Evolutionary conservation across 1,284 basidiomycete genomes (phyloP).

Genomic region (Trichosporon sp.): DNA sequence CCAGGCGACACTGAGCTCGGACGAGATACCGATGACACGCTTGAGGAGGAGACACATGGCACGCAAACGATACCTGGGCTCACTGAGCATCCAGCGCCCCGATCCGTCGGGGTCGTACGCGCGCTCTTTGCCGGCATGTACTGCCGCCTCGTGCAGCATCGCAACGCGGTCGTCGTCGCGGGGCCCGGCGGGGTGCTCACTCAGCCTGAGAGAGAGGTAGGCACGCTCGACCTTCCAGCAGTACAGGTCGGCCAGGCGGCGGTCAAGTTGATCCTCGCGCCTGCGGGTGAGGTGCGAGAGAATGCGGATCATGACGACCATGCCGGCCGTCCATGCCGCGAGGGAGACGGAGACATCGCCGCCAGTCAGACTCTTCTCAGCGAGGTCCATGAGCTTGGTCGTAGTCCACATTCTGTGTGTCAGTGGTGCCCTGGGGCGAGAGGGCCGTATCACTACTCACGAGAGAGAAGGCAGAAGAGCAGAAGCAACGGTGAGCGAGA

Average conservation of each 20-base stretch:
- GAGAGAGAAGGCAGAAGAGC: neutral
- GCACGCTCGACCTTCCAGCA: neutral
- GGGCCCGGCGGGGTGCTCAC: neutral
- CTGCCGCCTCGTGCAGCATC: neutral
- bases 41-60: neutral
- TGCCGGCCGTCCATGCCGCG: neutral
- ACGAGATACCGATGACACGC: neutral
- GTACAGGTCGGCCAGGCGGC: neutral
- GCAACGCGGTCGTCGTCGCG: neutral
- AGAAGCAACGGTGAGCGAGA: neutral
- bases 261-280: neutral
- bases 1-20: conserved; percentile 5
- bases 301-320: neutral
- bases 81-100: neutral
- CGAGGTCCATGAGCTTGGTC: neutral
- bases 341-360: neutral
- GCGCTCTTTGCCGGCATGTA: neutral
- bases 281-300: neutral
- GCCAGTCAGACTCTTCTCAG: neutral
- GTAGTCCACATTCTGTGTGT: neutral
- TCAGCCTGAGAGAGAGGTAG: neutral
- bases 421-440: neutral
- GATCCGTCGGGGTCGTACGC: neutral
- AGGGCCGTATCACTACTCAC: neutral
- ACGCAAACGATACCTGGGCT: neutral